Percentiles rank a stretch among this genome's conserved stretches.
These are phyloP conservation scores for Fonsecaea multimorphosa DNA, from an alignment of 2,329 filamentous ascomycete genomes.

Conservation along the genomic window DNA sequence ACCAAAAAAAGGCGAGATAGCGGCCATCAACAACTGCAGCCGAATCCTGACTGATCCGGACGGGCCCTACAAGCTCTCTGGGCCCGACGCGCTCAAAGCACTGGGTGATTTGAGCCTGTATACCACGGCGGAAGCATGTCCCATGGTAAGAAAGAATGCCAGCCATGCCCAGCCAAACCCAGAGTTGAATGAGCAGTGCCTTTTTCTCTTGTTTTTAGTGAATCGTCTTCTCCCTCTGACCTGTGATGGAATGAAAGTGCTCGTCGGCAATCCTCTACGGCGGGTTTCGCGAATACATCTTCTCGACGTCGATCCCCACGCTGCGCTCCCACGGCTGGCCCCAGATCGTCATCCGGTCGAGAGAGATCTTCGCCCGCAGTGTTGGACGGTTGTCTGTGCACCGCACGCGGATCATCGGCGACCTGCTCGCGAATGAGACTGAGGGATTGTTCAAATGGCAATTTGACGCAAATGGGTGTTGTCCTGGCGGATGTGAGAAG, in stretches of 20 bases:
- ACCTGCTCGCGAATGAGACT: conserved; percentile 60
- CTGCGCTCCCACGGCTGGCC: conserved; percentile 58
- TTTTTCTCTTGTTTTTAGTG: no score
- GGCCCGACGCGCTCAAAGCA: conserved; percentile 51
- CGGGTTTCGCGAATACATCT: conserved; percentile 63
- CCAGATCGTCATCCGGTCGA: conserved; percentile 57
- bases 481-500: conserved; percentile 24
- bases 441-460: conserved; percentile 63
- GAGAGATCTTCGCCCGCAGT: conserved; percentile 53
- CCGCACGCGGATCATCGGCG: conserved; percentile 51
- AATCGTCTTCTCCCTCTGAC: not conserved
- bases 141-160: conserved; percentile 49
- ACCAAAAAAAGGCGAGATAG: conserved; percentile 55
- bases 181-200: no score
- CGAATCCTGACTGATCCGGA: conserved; percentile 54
- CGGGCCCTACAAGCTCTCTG: conserved; percentile 50
- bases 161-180: no score
- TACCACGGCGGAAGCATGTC: conserved; percentile 64
- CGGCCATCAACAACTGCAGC: conserved; percentile 62
- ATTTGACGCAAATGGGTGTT: conserved; percentile 49
- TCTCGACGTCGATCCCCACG: conserved; percentile 58
- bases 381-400: conserved; percentile 42
- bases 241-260: conserved; percentile 46
- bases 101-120: conserved; percentile 59
- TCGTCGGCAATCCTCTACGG: conserved; percentile 63